Conservation (phyloP, 345 rosid genomes). For the Eucalyptus erythrocorys region DNA sequence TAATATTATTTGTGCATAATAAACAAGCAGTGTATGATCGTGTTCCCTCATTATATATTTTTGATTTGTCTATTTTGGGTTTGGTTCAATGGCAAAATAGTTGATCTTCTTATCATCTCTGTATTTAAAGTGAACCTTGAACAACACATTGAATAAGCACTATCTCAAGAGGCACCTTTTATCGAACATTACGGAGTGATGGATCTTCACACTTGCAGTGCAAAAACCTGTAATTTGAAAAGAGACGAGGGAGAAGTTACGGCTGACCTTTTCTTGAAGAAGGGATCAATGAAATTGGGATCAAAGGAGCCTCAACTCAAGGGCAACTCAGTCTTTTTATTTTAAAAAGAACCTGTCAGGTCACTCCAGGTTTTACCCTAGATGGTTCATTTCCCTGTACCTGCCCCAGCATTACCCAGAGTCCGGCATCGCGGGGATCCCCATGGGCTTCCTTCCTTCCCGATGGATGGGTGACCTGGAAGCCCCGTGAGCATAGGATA, state of each 20-base stretch:
- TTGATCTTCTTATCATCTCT: not conserved
- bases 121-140: not conserved
- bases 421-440: no score
- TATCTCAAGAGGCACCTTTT: not conserved
- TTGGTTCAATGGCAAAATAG: not conserved
- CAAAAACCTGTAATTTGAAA: not conserved
- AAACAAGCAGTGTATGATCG: not conserved
- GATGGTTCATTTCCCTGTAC: no score
- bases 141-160: not conserved
- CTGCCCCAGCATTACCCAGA: no score
- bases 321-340: not conserved
- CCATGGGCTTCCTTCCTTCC: no score
- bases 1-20: no score
- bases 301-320: not conserved
- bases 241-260: not conserved
- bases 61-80: not conserved
- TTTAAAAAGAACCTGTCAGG: not conserved
- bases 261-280: not conserved
- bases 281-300: not conserved
- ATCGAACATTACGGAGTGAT: not conserved
- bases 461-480: no score
- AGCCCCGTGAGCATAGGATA: no score
- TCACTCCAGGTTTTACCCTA: no score
- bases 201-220: not conserved
- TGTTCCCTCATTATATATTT: not conserved